A percentile compares a stretch with the other conserved stretches of the same genome.
Evolutionary conservation across 257 asterid genomes (phyloP).

Genomic region (Eucommia ulmoides): DNA sequence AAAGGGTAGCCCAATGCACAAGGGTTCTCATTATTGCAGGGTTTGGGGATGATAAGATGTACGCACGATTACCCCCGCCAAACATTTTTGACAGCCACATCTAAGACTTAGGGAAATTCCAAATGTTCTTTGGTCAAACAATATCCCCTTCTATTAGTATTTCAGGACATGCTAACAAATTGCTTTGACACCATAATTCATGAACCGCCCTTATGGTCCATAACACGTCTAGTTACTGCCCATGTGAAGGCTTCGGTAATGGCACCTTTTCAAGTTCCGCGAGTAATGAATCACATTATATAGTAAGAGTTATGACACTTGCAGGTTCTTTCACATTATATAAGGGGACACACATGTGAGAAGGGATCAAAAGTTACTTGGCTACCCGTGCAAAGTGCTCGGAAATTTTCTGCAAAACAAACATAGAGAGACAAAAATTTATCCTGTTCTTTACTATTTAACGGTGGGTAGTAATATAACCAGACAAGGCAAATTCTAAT

Average conservation of each 20-base stretch:
- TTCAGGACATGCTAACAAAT: neutral
- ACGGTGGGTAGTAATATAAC: neutral
- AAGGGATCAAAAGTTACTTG: neutral
- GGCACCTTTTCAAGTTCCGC: neutral
- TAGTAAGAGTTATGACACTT: neutral
- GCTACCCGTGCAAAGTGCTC: slow-evolving; percentile 90
- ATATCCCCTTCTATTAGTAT: too few species aligned
- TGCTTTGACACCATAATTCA: neutral
- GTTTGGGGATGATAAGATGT: too few species aligned
- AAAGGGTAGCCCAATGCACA: too few species aligned
- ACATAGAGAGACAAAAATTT: slow-evolving; percentile 6
- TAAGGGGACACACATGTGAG: neutral
- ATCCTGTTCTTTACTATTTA: too few species aligned
- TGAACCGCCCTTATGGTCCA: too few species aligned
- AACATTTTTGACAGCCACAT: too few species aligned
- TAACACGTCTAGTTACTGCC: neutral
- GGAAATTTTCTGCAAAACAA: slow-evolving; percentile 71
- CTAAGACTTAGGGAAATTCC: too few species aligned
- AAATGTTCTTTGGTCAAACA: too few species aligned
- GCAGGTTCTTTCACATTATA: neutral
- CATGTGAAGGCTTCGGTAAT: neutral
- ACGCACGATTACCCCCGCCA: too few species aligned
- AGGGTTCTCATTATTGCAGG: too few species aligned
- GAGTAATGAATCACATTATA: neutral
- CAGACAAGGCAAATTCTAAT: slow-evolving; percentile 1